phyloP scores from a whole-genome alignment of 495 filamentous ascomycete species.

The Talaromyces nanjingensis region DNA sequence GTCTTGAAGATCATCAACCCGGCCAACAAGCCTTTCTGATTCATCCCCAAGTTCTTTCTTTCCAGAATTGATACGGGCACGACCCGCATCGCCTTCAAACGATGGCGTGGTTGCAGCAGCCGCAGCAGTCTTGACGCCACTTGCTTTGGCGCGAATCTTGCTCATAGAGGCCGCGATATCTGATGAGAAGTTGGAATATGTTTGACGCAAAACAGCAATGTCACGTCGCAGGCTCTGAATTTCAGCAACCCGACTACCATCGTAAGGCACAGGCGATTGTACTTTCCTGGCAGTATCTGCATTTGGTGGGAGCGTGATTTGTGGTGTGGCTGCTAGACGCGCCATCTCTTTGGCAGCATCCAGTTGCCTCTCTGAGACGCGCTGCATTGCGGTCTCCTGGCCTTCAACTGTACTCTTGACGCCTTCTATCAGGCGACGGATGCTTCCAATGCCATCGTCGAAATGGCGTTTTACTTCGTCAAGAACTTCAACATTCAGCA shows the following conservation, averaged over 20 bases:
- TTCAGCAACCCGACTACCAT: constrained; percentile 56
- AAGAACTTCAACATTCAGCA: constrained; percentile 86
- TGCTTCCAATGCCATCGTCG: constrained; percentile 79
- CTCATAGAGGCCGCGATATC: constrained; percentile 86
- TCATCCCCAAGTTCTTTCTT: constrained; percentile 79
- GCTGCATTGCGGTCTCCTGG: constrained; percentile 70
- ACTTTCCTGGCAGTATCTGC: constrained; percentile 13
- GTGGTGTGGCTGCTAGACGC: constrained; percentile 63
- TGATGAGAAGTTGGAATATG: constrained; percentile 81
- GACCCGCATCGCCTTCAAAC: constrained; percentile 64
- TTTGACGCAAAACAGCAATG: constrained; percentile 86
- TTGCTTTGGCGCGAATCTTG: constrained; percentile 70
- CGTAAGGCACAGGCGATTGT: constrained; percentile 26
- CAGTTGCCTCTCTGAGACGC: constrained; percentile 87
- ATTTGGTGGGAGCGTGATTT: constrained; percentile 29
- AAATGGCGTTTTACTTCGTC: constrained; percentile 97
- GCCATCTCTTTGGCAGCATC: constrained; percentile 89
- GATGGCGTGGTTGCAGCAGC: constrained; percentile 56
- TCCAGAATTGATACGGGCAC: constrained; percentile 73
- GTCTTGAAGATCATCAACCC: constrained; percentile 94
- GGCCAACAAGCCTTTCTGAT: constrained; percentile 77
- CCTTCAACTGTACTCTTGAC: constrained; percentile 72
- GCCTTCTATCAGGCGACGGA: constrained; percentile 73
- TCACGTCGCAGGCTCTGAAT: constrained; percentile 81
- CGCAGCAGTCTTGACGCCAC: constrained; percentile 68